Evolutionary conservation across 805 yeast species (phyloP), one percentile per base, ranked within the genome.

Genomic region (Pichia paraexigua): DNA sequence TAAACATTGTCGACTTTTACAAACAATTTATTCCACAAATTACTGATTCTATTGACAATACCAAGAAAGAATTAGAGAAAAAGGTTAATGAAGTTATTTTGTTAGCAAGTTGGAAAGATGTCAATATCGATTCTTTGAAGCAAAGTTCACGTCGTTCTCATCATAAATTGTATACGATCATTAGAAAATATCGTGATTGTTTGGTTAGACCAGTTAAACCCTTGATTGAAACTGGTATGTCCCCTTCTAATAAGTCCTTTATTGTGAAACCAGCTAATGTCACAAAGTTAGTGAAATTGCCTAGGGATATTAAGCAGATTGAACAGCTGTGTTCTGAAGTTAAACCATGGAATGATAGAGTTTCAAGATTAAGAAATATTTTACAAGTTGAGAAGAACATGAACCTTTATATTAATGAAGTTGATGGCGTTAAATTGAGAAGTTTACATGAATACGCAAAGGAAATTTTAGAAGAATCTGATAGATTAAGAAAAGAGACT

Each of bases 81-180:
- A 89, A 89, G 47, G 78, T 94, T 12, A 75, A 81, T 37, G 99
- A 94, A 52, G 83, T 90, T 4, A 89, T 94, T 43, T 69, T 88
- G 44, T 73, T 94, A 17, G 97, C 99, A 1, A 87, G 96, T 61
- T 95, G 98, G 98, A 90, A 91, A 59, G 99, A 94, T 69, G 91
- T 90, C 13, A 95, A 94, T 61, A 80, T 90, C 43, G 95, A 87
- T 62, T 96, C 99, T 0, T 74, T 94, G 60, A 90, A 88, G 59
- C 97, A 91, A 67, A 88, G 97, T 67, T 94, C 99, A 7, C 82
- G 89, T 56, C 79, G 85, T 46, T 90, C 97, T 0, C 99, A 95
- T 63, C 80, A 81, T 56, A 80, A 76, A 59, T 79, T 94, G 49
- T 92, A 84, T 78, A 94, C 90, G 67, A 65, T 87, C 48, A 85